Percentiles rank a stretch among this genome's conserved stretches.
Evolutionary conservation across 1,284 basidiomycete species (phyloP).

Genomic region (Schizophyllum commune): DNA sequence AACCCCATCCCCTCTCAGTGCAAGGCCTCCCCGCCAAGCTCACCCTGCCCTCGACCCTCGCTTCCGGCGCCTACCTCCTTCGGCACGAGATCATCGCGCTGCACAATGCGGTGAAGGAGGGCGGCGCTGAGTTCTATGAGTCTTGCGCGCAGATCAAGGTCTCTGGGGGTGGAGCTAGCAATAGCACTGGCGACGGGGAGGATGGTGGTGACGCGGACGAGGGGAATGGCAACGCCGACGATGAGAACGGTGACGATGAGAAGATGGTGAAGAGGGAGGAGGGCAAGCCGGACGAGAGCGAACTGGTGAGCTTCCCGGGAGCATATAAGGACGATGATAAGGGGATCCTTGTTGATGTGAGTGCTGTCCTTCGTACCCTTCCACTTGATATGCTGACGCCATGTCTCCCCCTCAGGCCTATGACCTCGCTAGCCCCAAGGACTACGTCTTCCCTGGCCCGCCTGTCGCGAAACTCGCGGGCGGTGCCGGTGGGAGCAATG

Average conservation of each 20-base stretch:
- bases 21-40: neutral
- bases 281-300: slow-evolving; percentile 22
- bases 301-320: slow-evolving; percentile 42
- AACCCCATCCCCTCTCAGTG: no score
- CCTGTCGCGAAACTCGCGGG: neutral
- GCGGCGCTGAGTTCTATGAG: slow-evolving; percentile 53
- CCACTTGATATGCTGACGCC: no score
- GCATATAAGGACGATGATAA: slow-evolving; percentile 41
- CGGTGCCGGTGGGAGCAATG: no score
- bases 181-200: no score
- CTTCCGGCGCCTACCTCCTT: neutral
- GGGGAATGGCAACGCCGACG: no score
- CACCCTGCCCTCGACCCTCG: neutral
- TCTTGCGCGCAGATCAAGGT: slow-evolving; percentile 48
- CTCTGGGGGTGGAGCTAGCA: slow-evolving; percentile 32
- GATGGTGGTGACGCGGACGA: no score
- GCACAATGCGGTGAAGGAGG: slow-evolving; percentile 32
- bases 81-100: slow-evolving; percentile 49
- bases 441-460: slow-evolving; percentile 12
- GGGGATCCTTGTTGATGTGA: slow-evolving; percentile 35
- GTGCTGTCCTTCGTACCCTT: slow-evolving; percentile 5
- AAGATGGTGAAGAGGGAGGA: slow-evolving; percentile 13
- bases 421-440: neutral
- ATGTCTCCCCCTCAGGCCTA: neutral
- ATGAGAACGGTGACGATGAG: no score